Evolutionary conservation across 2,329 filamentous ascomycete genomes (phyloP), one percentile per base, ranked within the genome.

Genomic region (Penicillium griseofulvum): DNA sequence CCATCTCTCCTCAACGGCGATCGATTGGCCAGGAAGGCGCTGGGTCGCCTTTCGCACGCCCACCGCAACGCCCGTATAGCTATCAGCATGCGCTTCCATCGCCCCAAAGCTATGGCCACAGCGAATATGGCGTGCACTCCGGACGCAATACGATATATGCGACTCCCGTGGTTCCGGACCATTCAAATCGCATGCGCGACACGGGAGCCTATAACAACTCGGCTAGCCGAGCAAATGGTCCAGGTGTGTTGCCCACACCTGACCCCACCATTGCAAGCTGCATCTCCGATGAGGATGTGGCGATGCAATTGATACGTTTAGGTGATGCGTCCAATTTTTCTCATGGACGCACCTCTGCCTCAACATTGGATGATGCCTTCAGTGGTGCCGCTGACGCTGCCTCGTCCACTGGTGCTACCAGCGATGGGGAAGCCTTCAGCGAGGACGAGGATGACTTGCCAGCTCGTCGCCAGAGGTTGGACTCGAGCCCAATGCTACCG

Each of bases 251-350:
- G 60, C 92, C 92, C 19, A 99, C 94, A 2, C 94, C 94, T 26
- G 94, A 97, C 67, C 93, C 93, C n/a, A 99, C 94, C 12, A 89
- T 97, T 65, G 90, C 90, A 52, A 97, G 93, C 76, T 95, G 91
- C 73, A 93, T 99, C 74, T 97, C 93, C 14, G 94, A 99, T 71
- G 94, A 99, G 74, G 94, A 99, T 75, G 94, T 97, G 59, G 94
- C 94, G 54, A 87, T 97, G 70, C 94, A 97, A 76, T 81, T 99
- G 68, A 97, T 99, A 87, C 89, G 93, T 65, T 83, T 99, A 52
- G 92, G 94, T 43, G 92, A 97, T 71, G 90, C 92, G 65, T 94
- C 91, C 54, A 96, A 96, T 71, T 88, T 95, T 68, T 96, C 91
- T 1, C 90, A 96, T 67, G 92, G 91, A 52, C 89, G 93, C 63